Percentiles rank a stretch among this genome's conserved stretches.
phyloP scores from a whole-genome alignment of 768 basidiomycete species.

The Lentinula guzmanii region DNA sequence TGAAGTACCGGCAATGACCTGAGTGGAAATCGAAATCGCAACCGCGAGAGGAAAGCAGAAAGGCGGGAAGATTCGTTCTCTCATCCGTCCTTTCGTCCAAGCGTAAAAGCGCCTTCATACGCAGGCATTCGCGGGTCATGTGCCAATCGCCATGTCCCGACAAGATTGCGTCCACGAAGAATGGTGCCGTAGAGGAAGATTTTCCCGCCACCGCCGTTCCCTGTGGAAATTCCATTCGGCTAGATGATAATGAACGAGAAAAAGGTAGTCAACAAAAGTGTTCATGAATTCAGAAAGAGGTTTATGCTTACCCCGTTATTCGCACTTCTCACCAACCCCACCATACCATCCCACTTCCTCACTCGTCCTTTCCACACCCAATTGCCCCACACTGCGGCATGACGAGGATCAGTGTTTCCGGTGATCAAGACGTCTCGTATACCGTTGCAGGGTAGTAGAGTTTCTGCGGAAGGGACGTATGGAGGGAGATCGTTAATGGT shows the following conservation, averaged over 20 bases:
- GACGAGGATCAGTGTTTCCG: conserved; percentile 38
- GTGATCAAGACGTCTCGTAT: conserved; percentile 41
- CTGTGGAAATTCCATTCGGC: not conserved
- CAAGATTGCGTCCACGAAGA: conserved; percentile 56
- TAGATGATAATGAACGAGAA: not conserved
- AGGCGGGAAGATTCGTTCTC: not conserved
- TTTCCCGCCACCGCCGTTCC: conserved; percentile 14
- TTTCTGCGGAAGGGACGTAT: not conserved
- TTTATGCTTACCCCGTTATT: conserved; percentile 6
- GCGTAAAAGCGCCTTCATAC: conserved; percentile 61
- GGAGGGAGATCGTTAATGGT: not conserved
- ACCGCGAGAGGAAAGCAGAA: too few relatives aligned
- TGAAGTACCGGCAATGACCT: too few relatives aligned
- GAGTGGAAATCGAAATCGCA: too few relatives aligned
- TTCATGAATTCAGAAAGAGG: conserved; percentile 11
- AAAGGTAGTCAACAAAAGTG: not conserved
- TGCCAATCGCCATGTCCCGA: conserved; percentile 66
- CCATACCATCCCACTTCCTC: conserved; percentile 30
- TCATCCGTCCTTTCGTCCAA: conserved; percentile 40
- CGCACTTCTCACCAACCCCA: conserved; percentile 9
- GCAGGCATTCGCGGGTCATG: conserved; percentile 37
- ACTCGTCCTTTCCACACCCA: conserved; percentile 29
- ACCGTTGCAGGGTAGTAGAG: conserved; percentile 26
- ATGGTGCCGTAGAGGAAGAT: conserved; percentile 68
- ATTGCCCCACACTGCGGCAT: conserved; percentile 29